Base-by-base conservation (phyloP, 495 filamentous ascomycete species). In the Aspergillus affinis region DNA sequence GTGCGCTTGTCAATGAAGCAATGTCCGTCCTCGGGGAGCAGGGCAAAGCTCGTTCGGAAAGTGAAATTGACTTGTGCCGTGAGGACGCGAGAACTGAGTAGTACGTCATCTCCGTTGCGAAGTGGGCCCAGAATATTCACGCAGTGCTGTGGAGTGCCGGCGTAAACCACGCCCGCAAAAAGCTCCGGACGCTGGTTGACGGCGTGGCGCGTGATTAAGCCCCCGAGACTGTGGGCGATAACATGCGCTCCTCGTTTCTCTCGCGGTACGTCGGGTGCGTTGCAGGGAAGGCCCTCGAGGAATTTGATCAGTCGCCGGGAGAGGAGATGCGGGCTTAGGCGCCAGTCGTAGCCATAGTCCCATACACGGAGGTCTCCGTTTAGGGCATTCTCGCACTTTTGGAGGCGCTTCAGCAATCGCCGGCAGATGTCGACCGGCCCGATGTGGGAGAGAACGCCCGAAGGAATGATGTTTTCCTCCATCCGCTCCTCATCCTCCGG, bases 261-360 rank as follows among this genome's bases (percentile, higher is more conserved):
- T 0, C 53, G 58, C 0, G 80, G 72, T 0, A 76, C 67, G 15
- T 68, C 75, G 1, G 81, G 75, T 23, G 81, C 72, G 71, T 97
- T 97, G 47, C 86, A 93, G 1, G 86, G 90, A 2, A 98, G 76
- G 6, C 72, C 78, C 69, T 90, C 85, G 15, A 98, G 76, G 61
- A 89, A 97, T 30, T 78, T 68, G 27, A 88, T 82, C 6, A 98
- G 74, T 52, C 82, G 82, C 10, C 79, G 75, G 0, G 89, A 91
- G 3, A 95, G 81, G 1, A 93, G 74, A 65, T 90, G 83, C 2
- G 94, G 94, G 60, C 89, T 91, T 55, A 98, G 76, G 29, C 94
- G 84, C 93, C 93, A 98, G 71, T 98, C 93, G 68, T 96, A 98
- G 30, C 94, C 92, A 65, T 94, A 98, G 61, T 97, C 88, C 72